Evolutionary conservation across 2,329 filamentous ascomycete species (phyloP), one percentile per base, ranked within the genome.

Genomic region (Cordyceps fumosorosea): DNA sequence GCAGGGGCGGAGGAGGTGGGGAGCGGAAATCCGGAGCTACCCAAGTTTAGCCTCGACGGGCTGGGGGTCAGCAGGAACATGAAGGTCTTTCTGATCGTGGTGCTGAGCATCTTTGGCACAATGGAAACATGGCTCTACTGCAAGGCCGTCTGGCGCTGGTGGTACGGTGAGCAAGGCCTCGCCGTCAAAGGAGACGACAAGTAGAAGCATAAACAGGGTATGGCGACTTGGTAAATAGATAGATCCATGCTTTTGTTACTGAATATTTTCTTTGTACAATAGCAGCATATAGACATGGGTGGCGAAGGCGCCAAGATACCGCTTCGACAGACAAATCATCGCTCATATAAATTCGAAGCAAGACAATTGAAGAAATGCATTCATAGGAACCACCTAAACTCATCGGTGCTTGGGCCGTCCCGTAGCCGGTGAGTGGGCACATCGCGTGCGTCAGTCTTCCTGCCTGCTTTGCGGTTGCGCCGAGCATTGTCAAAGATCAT

Each of bases 401-500:
- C 76, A 3, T 72, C 70, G 14, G 72, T 74, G 12, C 68, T 71
- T 0, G 81, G 81, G 0, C 81, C 81, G 67, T 83, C 80, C 20
- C 76, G 72, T 64, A 84, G 67, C 52, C 76, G 69, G 60, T 79
- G 76, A 0, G 81, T 84, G 4, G 82, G 78, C 20, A 84, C 74
- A 67, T 84, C 80, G 22, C 71, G 67, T 0, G 74, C 70, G 18
- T 70, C 66, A 12, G 85, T 66, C 50, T 76, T 81, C 2, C 79
- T 69, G 0, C 86, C 86, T 3, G 64, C 67, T 67, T 81, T 80
- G 5, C 73, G 71, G 66, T 89, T 80, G 34, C 87, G 77, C 47
- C 82, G 75, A 68, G 74, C 78, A 66, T 87, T 68, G 72, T 76
- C 76, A 70, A 80, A 71, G 20, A 84, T 77, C 88, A 90, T 90